Evolutionary conservation across 768 basidiomycete species (phyloP).

Genomic region (Boletus vinaceobasis): DNA sequence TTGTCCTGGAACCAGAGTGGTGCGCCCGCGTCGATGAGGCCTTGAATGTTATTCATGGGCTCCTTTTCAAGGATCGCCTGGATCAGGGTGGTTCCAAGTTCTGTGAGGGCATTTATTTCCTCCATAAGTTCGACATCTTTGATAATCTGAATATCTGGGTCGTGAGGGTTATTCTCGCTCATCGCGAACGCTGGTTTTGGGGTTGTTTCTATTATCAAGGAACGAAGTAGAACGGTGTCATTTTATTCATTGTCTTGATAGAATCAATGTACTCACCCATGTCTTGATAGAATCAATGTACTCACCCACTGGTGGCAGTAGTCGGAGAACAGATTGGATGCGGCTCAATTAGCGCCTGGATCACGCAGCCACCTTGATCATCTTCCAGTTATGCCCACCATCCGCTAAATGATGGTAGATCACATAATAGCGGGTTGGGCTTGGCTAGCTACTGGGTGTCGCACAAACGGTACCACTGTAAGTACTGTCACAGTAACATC

Average conservation of each 20-base stretch:
- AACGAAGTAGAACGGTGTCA: not conserved
- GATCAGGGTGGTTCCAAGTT: constrained; percentile 59
- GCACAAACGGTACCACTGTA: constrained; percentile 90
- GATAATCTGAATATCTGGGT: constrained; percentile 10
- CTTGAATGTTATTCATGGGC: constrained; percentile 42
- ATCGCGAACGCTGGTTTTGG: constrained; percentile 4
- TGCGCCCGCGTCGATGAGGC: constrained; percentile 60
- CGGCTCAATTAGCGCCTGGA: too few relatives aligned
- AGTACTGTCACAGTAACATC: constrained; percentile 96
- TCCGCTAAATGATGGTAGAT: not conserved
- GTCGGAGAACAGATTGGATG: not conserved
- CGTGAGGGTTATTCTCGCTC: constrained; percentile 1
- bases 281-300: not conserved
- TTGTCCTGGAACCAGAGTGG: constrained; percentile 90
- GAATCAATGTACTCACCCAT: not conserved
- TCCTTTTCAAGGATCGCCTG: constrained; percentile 50
- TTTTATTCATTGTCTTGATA: not conserved
- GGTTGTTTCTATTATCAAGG: not conserved
- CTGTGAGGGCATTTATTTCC: constrained; percentile 44
- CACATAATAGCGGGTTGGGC: constrained; percentile 12
- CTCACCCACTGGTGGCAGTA: constrained; percentile 1
- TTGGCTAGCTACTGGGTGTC: constrained; percentile 63
- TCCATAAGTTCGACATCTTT: constrained; percentile 31
- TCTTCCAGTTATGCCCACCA: too few relatives aligned
- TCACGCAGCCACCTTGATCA: too few relatives aligned